Conservation (phyloP, 805 yeast species). For the Ogataea parapolymorpha region DNA sequence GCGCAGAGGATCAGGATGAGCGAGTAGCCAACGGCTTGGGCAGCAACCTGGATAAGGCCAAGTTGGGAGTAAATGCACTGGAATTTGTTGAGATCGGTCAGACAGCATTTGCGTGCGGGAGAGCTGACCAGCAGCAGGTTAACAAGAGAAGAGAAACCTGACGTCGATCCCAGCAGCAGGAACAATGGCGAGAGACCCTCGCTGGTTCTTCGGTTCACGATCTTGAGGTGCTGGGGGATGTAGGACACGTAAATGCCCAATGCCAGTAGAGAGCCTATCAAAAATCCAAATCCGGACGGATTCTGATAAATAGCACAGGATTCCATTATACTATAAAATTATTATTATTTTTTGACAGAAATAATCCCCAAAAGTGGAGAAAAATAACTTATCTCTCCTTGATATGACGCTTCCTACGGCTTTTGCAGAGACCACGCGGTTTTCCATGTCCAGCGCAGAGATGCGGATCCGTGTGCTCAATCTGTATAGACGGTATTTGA, state of each 20-base stretch:
- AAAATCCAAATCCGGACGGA: slow-evolving; percentile 50
- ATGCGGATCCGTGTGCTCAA: slow-evolving; percentile 61
- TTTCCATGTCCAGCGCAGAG: slow-evolving; percentile 57
- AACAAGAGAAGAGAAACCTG: slow-evolving; percentile 64
- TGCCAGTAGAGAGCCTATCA: slow-evolving; percentile 51
- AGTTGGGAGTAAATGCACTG: slow-evolving; percentile 66
- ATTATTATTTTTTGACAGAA: slow-evolving; percentile 8
- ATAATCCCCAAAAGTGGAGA: slow-evolving; percentile 3
- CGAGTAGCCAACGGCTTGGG: slow-evolving; percentile 59
- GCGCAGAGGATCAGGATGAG: slow-evolving; percentile 56
- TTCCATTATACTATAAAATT: slow-evolving; percentile 1
- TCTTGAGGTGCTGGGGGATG: slow-evolving; percentile 68
- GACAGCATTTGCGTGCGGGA: slow-evolving; percentile 63
- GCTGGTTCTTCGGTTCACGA: slow-evolving; percentile 55
- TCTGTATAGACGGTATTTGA: slow-evolving; percentile 71
- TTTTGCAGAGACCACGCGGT: slow-evolving; percentile 76
- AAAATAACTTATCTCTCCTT: neutral
- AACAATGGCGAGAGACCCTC: slow-evolving; percentile 78
- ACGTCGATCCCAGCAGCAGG: slow-evolving; percentile 63
- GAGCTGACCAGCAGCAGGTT: slow-evolving; percentile 63
- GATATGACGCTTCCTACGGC: slow-evolving; percentile 68
- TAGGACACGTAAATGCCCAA: slow-evolving; percentile 69
- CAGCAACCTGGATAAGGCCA: slow-evolving; percentile 62
- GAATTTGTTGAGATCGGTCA: slow-evolving; percentile 38
- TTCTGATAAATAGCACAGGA: slow-evolving; percentile 42